A percentile compares a stretch with the other conserved stretches of the same genome.
Evolutionary conservation across 1,139 yeast genomes (phyloP).

Genomic region (Taphrina sp.): DNA sequence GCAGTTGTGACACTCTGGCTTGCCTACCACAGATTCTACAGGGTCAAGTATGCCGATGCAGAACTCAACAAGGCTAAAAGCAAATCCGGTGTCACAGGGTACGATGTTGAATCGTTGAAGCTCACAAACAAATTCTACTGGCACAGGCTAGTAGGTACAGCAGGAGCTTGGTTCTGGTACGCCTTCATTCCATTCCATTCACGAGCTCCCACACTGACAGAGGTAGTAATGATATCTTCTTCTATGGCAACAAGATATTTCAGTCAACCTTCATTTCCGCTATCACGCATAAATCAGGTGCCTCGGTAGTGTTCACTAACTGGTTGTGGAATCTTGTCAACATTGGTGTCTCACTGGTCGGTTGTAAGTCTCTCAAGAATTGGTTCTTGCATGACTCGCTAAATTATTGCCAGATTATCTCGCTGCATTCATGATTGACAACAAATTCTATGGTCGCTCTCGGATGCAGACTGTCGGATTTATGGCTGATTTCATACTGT

Average conservation of each 20-base stretch:
- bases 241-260: conserved; percentile 73
- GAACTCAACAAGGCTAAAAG: conserved; percentile 42
- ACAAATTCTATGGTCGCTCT: conserved; percentile 57
- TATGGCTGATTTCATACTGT: conserved; percentile 56
- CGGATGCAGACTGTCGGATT: conserved; percentile 61
- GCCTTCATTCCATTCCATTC: no score
- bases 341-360: conserved; percentile 67
- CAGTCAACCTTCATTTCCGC: conserved; percentile 64
- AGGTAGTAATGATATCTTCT: conserved; percentile 35
- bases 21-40: conserved; percentile 46
- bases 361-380: no score
- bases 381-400: no score
- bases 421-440: conserved; percentile 58
- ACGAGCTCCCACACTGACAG: no score
- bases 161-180: conserved; percentile 47
- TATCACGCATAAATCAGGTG: conserved; percentile 59
- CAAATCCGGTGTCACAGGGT: conserved; percentile 45
- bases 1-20: conserved; percentile 48
- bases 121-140: conserved; percentile 40
- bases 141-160: conserved; percentile 60
- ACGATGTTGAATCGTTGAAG: conserved; percentile 43
- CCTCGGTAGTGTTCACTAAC: conserved; percentile 82
- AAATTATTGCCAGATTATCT: no score
- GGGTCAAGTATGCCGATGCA: conserved; percentile 45
- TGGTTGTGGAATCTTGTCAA: conserved; percentile 61